These are phyloP conservation scores for Exserohilum rostratum DNA, from an alignment of 2,329 filamentous ascomycete genomes.

Conservation along the genomic window DNA sequence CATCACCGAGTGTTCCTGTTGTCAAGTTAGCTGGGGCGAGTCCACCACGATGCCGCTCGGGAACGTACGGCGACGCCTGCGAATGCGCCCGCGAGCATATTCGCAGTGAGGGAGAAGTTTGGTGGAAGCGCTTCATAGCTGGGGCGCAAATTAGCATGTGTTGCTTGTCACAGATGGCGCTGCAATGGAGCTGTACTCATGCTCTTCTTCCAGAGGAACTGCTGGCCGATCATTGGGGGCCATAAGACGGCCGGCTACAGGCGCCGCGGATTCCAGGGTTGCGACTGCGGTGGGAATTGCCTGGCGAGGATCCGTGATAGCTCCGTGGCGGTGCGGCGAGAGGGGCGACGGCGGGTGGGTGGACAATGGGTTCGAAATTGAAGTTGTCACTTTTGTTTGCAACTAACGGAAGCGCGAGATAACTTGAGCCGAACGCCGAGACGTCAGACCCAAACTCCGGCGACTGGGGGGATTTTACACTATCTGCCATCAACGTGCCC, in stretches of 20 bases:
- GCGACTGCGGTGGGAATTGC: constrained; percentile 24
- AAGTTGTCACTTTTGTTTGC: constrained; percentile 37
- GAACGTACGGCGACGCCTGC: constrained; percentile 86
- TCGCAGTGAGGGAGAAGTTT: constrained; percentile 91
- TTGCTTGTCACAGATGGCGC: constrained; percentile 2
- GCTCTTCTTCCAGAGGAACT: constrained; percentile 47
- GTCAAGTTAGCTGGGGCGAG: constrained; percentile 30
- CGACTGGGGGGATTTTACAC: constrained; percentile 5
- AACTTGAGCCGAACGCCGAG: constrained; percentile 36
- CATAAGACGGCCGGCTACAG: constrained; percentile 48
- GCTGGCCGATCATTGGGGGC: constrained; percentile 49
- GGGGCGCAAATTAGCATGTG: constrained; percentile 30
- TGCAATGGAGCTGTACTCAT: constrained; percentile 44
- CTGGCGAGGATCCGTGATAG: constrained; percentile 6
- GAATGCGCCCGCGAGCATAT: constrained; percentile 96
- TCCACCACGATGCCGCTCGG: constrained; percentile 17
- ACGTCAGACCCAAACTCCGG: constrained; percentile 24
- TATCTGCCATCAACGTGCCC: constrained; percentile 4
- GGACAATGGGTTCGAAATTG: constrained; percentile 22
- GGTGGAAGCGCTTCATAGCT: constrained; percentile 93
- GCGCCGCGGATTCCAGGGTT: constrained; percentile 46
- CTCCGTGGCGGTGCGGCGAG: constrained; percentile 10
- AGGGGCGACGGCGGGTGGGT: constrained; percentile 18
- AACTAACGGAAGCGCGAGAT: constrained; percentile 33
- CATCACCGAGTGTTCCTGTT: constrained; percentile 96